Conservation (phyloP, 352 stramenopile genomes). For the Globisporangium radiosum region DNA sequence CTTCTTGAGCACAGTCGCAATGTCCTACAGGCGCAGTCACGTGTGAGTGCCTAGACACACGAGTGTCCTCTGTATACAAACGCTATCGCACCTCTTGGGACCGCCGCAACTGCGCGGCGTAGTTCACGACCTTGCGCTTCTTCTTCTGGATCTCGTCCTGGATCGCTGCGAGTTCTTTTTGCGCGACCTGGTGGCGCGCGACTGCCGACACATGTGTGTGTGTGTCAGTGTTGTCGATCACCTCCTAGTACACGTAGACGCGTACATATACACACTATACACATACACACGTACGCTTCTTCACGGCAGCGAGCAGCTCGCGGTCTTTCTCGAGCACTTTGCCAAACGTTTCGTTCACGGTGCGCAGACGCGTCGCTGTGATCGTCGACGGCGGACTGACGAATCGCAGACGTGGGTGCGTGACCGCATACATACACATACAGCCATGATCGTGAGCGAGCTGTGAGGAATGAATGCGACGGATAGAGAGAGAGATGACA, state of each 20-base stretch:
- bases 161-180: conserved; percentile 57
- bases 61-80: no score
- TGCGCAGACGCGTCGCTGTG: conserved; percentile 60
- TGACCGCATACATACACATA: not conserved
- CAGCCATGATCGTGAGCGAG: not conserved
- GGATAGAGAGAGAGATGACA: no score
- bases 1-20: conserved; percentile 62
- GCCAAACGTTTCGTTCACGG: conserved; percentile 69
- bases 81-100: conserved; percentile 41
- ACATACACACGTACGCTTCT: conserved; percentile 48
- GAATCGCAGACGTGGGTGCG: not conserved
- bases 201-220: conserved; percentile 23
- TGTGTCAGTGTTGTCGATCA: not conserved
- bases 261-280: not conserved
- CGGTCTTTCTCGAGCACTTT: conserved; percentile 76
- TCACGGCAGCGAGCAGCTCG: conserved; percentile 55
- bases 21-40: conserved; percentile 20
- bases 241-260: not conserved
- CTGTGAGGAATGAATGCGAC: not conserved
- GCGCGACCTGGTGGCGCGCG: conserved; percentile 55
- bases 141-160: conserved; percentile 61
- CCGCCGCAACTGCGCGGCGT: conserved; percentile 53
- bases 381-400: conserved; percentile 65
- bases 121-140: conserved; percentile 59
- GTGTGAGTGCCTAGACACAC: not conserved